phyloP scores from a whole-genome alignment of 176 grass and related monocot species.

The Juncus inflexus region DNA sequence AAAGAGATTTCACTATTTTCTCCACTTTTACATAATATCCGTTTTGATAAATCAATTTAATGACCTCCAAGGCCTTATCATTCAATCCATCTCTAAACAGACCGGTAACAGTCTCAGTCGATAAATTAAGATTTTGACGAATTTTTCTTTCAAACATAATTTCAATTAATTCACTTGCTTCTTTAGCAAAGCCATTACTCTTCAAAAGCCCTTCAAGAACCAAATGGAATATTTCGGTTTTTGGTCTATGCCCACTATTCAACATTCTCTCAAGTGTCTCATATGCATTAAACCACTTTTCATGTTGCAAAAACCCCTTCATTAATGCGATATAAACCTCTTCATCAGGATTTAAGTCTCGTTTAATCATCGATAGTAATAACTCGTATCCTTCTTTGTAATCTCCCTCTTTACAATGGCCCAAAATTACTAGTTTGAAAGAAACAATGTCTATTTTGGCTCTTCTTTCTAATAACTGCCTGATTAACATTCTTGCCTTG shows the following conservation, averaged over 20 bases:
- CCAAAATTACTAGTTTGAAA: constrained; percentile 77
- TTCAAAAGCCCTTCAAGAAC: constrained; percentile 66
- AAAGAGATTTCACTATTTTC: constrained; percentile 43
- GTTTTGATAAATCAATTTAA: constrained; percentile 44
- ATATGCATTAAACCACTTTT: constrained; percentile 54
- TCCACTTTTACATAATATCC: constrained; percentile 86
- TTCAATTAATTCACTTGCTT: constrained; percentile 55
- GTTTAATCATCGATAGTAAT: constrained; percentile 69
- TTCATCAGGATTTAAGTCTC: constrained; percentile 66
- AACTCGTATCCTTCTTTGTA: constrained; percentile 57
- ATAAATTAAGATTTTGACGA: constrained; percentile 61
- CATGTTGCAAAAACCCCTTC: constrained; percentile 55
- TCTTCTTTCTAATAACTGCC: constrained; percentile 53
- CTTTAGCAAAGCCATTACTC: constrained; percentile 46
- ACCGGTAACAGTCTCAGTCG: constrained; percentile 39
- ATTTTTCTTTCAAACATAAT: constrained; percentile 81
- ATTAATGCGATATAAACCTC: constrained; percentile 51
- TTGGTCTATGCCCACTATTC: constrained; percentile 62
- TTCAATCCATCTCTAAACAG: constrained; percentile 44
- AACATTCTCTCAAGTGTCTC: constrained; percentile 69
- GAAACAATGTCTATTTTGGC: constrained; percentile 54
- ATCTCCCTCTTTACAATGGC: constrained; percentile 66
- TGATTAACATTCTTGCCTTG: constrained; percentile 62
- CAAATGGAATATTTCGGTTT: constrained; percentile 63
- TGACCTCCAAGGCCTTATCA: constrained; percentile 47